These are phyloP conservation scores for Pisolithus sp. DNA, from an alignment of 768 basidiomycete species.

Conservation along the genomic window DNA sequence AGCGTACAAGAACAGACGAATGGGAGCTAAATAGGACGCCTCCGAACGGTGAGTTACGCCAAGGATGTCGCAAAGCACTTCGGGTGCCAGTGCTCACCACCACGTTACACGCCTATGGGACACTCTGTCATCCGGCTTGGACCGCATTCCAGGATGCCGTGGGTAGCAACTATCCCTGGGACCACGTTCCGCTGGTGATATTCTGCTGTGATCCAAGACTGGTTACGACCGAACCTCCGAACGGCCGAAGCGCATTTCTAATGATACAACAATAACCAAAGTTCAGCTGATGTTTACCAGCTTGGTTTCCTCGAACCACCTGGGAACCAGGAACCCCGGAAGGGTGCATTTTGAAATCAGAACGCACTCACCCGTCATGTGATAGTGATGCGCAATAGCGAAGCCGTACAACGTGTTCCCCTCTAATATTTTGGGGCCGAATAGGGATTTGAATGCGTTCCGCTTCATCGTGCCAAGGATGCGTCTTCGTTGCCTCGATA, in stretches of 20 bases:
- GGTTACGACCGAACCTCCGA: neutral
- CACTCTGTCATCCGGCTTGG: too few relatives aligned
- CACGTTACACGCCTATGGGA: too few relatives aligned
- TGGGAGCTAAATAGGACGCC: too few relatives aligned
- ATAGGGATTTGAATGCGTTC: slow-evolving; percentile 14
- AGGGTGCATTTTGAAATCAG: slow-evolving; percentile 20
- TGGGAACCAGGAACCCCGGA: too few relatives aligned
- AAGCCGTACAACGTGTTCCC: slow-evolving; percentile 24
- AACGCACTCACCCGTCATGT: slow-evolving; percentile 17
- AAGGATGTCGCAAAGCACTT: too few relatives aligned
- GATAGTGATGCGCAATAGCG: slow-evolving; percentile 24
- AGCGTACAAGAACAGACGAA: too few relatives aligned
- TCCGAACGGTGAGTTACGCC: too few relatives aligned
- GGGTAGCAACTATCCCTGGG: neutral
- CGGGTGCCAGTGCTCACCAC: too few relatives aligned
- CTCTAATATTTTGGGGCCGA: slow-evolving; percentile 10
- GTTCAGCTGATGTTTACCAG: slow-evolving; percentile 18
- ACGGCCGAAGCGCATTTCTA: slow-evolving; percentile 7
- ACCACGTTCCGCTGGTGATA: neutral
- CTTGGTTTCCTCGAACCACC: too few relatives aligned
- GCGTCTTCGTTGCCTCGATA: slow-evolving; percentile 12
- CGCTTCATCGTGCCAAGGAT: slow-evolving; percentile 8
- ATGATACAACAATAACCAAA: slow-evolving; percentile 20
- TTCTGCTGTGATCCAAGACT: slow-evolving; percentile 11
- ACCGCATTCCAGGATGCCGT: too few relatives aligned